Base-by-base conservation (phyloP, 2,329 filamentous ascomycete species). In the Monilinia fructigena region DNA sequence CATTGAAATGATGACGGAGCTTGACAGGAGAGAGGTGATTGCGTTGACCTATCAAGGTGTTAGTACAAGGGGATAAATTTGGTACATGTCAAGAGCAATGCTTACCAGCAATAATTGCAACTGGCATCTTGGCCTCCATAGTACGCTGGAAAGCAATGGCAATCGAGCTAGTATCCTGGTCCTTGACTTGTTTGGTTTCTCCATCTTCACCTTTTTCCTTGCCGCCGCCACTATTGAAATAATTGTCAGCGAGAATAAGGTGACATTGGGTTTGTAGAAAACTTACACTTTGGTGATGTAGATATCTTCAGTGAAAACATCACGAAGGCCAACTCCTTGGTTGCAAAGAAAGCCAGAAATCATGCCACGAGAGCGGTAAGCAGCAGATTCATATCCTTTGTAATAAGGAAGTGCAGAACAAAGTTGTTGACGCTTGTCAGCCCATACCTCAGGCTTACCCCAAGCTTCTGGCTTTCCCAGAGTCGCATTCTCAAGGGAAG, bases 341-440 rank as follows among this genome's bases (percentile, higher is more conserved):
- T 90, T 86, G 26, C 89, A 79, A 31, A 91, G 79, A 66, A 89
- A 83, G 0, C 84, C 86, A 54, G 79, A 79, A 2, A 82, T 82
- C n/a, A 85, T 75, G 0, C 79, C 77, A 2, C 81, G 76, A 0
- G 76, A 78, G 0, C 80, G 79, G 65, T 92, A 86, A 4, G 82
- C 79, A 6, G 85, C 86, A 1, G 84, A 81, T 70, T 92, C 85
- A 48, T 86, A 85, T 1, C 83, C 78, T 18, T 81, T 83, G 75
- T 85, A 91, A 76, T 86, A 89, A 0, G 83, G 81, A 0, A 91
- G 73, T 0, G 86, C 82, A 71, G 91, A 86, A 70, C 85, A 89
- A 0, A 92, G 77, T 18, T 83, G 82, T 66, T 86, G 83, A 4
- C 89, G 82, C 47, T 77, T 77, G 6, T 84, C 78, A 0, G 86